Base-by-base conservation (phyloP, 495 filamentous ascomycete species). In the Penicillium ochrochloron region DNA sequence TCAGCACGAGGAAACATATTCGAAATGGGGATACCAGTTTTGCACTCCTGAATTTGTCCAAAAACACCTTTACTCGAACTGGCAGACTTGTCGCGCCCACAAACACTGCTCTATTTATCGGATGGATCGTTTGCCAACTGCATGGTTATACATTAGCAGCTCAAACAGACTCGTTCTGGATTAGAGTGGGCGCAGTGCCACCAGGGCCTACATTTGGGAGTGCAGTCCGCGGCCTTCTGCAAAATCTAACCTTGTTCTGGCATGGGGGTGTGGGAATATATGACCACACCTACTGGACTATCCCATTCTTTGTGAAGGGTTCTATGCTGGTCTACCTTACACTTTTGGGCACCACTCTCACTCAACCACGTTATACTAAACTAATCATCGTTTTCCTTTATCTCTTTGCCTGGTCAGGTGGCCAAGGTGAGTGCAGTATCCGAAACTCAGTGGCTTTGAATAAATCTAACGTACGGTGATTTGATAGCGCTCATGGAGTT, bases 291-390 rank as follows among this genome's bases (percentile, higher is more conserved):
- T 63, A 63, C 19, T 67, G 65, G 65, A 67, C 65, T 11, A 67
- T 67, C 11, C 65, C 65, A 6, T 67, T 60, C 60, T 67, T 67
- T 23, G 15, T 67, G 23, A 54, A 67, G 25, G 65, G 60, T 3
- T 63, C 65, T 5, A 60, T 67, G 61, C n/a, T 63, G 34, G 65
- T 67, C 15, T 67, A 67, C 19, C 14, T 57, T 11, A 67, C 65
- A 14, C 29, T 67, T 8, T 7, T 67, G 50, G 65, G 54, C 11
- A 67, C 65, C 3, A 56, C 61, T 25, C 59, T 51, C 50, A 60
- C 61, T 12, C 50, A 29, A 6, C 55, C 57, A 6, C 51, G 37
- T 12, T 55, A 37, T 39, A 63, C 65, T 0, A 67, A 67, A 31
- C 11, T 55, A 23, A 59, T 60, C 37, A 17, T 67, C 2, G 21